Evolutionary conservation across 495 filamentous ascomycete species (phyloP).

Genomic region (Neurospora intermedia): DNA sequence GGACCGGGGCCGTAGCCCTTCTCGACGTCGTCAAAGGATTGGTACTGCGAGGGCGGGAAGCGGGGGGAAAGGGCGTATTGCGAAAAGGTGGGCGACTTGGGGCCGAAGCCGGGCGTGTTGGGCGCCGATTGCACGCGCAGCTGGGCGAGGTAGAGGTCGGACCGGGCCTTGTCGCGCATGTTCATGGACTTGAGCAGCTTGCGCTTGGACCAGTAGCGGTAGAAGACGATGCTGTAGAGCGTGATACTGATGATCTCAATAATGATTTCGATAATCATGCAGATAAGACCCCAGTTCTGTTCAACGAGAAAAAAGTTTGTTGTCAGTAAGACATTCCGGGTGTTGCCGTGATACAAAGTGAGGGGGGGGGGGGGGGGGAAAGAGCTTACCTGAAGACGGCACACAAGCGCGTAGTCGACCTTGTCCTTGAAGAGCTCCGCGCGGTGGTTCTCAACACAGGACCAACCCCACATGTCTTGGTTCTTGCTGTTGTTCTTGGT

Average conservation of each 20-base stretch:
- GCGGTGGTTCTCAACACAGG: constrained; percentile 80
- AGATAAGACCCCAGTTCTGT: constrained; percentile 91
- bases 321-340: constrained; percentile 11
- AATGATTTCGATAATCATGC: constrained; percentile 92
- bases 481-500: constrained; percentile 58
- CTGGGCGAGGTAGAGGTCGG: constrained; percentile 91
- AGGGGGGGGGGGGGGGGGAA: background rate
- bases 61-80: constrained; percentile 42
- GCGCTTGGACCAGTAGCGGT: constrained; percentile 91
- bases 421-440: constrained; percentile 61
- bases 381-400: constrained; percentile 71
- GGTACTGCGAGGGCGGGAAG: constrained; percentile 41
- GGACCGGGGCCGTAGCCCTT: constrained; percentile 16
- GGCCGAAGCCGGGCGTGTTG: constrained; percentile 82
- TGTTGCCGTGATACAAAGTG: background rate
- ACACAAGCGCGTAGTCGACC: constrained; percentile 85
- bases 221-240: constrained; percentile 91
- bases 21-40: constrained; percentile 37
- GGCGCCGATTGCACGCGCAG: constrained; percentile 84
- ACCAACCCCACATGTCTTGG: constrained; percentile 95
- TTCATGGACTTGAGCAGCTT: constrained; percentile 94
- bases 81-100: constrained; percentile 46
- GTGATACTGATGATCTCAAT: constrained; percentile 83
- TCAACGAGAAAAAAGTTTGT: background rate
- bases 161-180: constrained; percentile 82